Percentiles rank a stretch among this genome's conserved stretches.
Conservation (phyloP, 208 protist species). For the Naegleria lovaniensis region DNA sequence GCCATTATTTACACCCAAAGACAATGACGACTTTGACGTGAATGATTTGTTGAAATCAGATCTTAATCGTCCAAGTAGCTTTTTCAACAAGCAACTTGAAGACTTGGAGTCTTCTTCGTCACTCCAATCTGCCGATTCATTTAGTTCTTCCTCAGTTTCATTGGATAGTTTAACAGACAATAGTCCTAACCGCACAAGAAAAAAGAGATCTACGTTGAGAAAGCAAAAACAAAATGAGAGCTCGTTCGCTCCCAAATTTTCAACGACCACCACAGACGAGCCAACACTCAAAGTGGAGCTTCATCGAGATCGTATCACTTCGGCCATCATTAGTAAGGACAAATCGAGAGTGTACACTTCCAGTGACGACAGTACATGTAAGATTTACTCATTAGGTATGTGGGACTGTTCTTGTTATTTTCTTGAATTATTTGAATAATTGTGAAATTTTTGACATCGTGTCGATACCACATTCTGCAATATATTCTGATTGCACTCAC, state of each 20-base stretch:
- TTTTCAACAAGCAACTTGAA: neutral
- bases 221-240: neutral
- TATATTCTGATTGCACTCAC: no score
- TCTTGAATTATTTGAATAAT: no score
- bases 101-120: neutral
- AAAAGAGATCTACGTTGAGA: neutral
- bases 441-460: no score
- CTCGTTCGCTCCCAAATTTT: neutral
- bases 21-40: neutral
- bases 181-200: neutral
- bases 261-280: neutral
- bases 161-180: neutral
- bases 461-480: no score
- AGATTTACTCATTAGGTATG: neutral
- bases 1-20: neutral
- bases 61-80: neutral
- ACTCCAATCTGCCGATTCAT: neutral
- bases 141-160: neutral
- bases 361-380: neutral
- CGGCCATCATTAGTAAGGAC: neutral
- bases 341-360: neutral
- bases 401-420: no score
- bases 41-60: neutral
- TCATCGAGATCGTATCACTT: conserved; percentile 2
- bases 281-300: neutral